These are phyloP conservation scores for Erythrobasidium yunnanense DNA, from an alignment of 768 basidiomycete species.

Conservation along the genomic window DNA sequence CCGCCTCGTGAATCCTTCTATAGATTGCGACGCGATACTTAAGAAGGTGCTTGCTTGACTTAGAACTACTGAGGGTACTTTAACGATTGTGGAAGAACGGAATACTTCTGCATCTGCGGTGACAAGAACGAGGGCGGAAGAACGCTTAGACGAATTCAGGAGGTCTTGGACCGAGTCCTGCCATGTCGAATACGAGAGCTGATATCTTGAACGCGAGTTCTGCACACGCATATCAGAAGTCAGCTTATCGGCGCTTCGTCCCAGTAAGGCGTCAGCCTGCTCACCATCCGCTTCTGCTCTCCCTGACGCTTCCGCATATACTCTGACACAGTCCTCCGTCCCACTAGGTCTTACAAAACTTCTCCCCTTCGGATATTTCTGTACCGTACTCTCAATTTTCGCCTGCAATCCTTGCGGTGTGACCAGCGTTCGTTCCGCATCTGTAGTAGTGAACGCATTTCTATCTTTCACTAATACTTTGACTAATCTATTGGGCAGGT, in stretches of 20 bases:
- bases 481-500: conserved; percentile 86
- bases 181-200: conserved; percentile 16
- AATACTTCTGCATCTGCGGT: too few species aligned
- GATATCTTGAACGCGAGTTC: conserved; percentile 22
- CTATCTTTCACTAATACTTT: conserved; percentile 74
- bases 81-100: too few species aligned
- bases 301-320: conserved; percentile 82
- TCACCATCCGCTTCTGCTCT: conserved; percentile 70
- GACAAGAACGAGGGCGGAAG: too few species aligned
- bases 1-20: too few species aligned
- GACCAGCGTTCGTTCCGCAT: conserved; percentile 81
- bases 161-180: conserved; percentile 11
- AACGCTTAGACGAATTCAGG: conserved; percentile 6
- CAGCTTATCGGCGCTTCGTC: neutral
- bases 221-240: neutral
- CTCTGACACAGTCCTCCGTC: conserved; percentile 93
- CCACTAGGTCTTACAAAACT: conserved; percentile 93
- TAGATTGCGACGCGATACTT: too few species aligned
- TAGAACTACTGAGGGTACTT: too few species aligned
- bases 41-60: too few species aligned
- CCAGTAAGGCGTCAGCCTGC: conserved; percentile 33
- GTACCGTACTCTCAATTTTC: conserved; percentile 68
- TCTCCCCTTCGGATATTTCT: conserved; percentile 68
- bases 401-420: conserved; percentile 68
- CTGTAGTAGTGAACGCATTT: conserved; percentile 72